Base-by-base conservation (phyloP, 2,329 filamentous ascomycete genomes). In the Ilyonectria mors-panacis region DNA sequence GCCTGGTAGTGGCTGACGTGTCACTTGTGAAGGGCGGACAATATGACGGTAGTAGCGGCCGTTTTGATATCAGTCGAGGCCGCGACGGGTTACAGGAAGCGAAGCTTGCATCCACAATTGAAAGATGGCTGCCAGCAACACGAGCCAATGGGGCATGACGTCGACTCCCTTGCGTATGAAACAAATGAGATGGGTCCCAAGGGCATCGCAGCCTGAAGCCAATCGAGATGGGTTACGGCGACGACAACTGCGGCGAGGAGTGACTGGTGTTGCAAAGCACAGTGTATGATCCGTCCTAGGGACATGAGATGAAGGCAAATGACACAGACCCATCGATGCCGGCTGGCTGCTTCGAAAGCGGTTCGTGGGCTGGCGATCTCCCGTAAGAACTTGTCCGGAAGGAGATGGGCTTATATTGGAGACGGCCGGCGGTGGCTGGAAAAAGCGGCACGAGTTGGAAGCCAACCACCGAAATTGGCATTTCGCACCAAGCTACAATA, bases 1-100 rank as follows among this genome's bases (percentile, higher is more conserved):
- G 50, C 44, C 28, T 28, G n/a, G 50, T n/a, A 23, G 45, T 19
- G 54, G 56, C 65, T 67, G 65, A 65, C 61, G 61, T 63, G 62
- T 56, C 54, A 63, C 58, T 55, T 66, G 66, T 55, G 50, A 60
- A 59, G 58, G 57, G 55, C 33, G 59, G 56, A 35, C 26, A 37
- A 28, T 33, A 50, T 19, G 28, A 33, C 47, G 48, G 54, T 42
- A 35, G 59, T 59, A 63, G 64, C 54, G 54, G 59, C 55, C 54
- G 64, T 63, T 63, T 61, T 53, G 48, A 57, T 50, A 58, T 48
- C 39, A 48, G 19, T 47, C 50, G 39, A 62, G 44, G 21, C 42
- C 59, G 26, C 39, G 59, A 48, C 10, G 28, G 50, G 59, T 55
- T 48, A 55, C 48, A n/a, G 57, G 53, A 62, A 62, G 63, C 63